These are phyloP conservation scores for Arthrobotrys conoides DNA, from an alignment of 2,329 filamentous ascomycete species.

Conservation along the genomic window DNA sequence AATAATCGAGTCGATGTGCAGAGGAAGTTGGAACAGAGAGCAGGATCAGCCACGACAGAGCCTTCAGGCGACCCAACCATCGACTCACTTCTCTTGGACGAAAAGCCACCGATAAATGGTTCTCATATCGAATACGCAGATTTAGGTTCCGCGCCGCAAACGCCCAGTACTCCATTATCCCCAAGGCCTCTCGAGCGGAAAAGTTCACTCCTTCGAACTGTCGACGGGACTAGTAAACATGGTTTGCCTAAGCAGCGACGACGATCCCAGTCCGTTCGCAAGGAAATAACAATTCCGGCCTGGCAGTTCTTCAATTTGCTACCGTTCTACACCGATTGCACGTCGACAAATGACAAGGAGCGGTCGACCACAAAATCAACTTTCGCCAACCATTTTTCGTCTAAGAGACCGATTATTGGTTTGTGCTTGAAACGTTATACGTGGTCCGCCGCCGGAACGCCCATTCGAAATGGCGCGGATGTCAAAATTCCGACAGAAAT, in stretches of 20 bases:
- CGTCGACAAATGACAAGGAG: slow-evolving; percentile 49
- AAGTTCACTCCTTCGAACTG: slow-evolving; percentile 57
- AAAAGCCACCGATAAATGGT: slow-evolving; percentile 65
- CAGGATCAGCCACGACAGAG: slow-evolving; percentile 67
- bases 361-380: slow-evolving; percentile 62
- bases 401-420: slow-evolving; percentile 85
- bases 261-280: slow-evolving; percentile 71
- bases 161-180: slow-evolving; percentile 62
- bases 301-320: slow-evolving; percentile 94
- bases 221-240: slow-evolving; percentile 67
- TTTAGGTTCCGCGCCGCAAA: slow-evolving; percentile 65
- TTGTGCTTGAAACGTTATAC: slow-evolving; percentile 94
- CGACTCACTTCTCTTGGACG: slow-evolving; percentile 65
- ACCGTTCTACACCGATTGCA: slow-evolving; percentile 63
- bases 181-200: slow-evolving; percentile 61
- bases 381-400: slow-evolving; percentile 86
- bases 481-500: slow-evolving; percentile 93
- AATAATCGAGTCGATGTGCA: slow-evolving; percentile 93
- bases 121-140: slow-evolving; percentile 68
- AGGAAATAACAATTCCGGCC: slow-evolving; percentile 93
- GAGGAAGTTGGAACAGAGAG: slow-evolving; percentile 76
- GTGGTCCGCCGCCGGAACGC: slow-evolving; percentile 78
- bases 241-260: slow-evolving; percentile 68
- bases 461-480: slow-evolving; percentile 81
- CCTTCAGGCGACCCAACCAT: slow-evolving; percentile 28